Percentiles rank a stretch among this genome's conserved stretches.
Evolutionary conservation across 108 stramenopile genomes (phyloP).

Genomic region (Schizochytrium sp.): DNA sequence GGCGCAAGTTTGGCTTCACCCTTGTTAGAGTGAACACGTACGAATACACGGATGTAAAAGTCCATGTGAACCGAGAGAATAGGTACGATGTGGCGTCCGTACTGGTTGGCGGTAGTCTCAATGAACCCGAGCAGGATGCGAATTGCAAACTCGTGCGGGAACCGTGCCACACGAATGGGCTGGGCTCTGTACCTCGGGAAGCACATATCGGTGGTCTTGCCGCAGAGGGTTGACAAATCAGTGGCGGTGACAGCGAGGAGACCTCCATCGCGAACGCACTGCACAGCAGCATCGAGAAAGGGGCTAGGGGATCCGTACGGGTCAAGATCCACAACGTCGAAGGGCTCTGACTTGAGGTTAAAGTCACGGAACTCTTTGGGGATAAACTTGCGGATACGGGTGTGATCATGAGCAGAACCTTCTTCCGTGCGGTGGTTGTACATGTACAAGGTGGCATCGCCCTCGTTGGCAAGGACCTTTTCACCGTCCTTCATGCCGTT

Average conservation of each 20-base stretch:
- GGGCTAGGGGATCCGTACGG: constrained; percentile 98
- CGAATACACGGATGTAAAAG: constrained; percentile 97
- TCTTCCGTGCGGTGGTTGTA: constrained; percentile 34
- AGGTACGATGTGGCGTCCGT: constrained; percentile 89
- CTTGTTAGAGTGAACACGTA: constrained; percentile 90
- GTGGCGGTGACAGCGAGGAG: constrained; percentile 95
- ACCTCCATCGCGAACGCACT: constrained; percentile 89
- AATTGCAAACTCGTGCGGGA: constrained; percentile 94
- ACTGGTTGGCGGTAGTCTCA: constrained; percentile 84
- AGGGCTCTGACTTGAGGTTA: constrained; percentile 37
- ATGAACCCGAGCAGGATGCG: constrained; percentile 89
- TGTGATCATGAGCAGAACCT: background rate
- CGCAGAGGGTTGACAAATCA: constrained; percentile 95
- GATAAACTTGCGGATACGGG: background rate
- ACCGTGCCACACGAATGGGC: constrained; percentile 85
- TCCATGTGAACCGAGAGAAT: constrained; percentile 92
- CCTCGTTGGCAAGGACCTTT: constrained; percentile 77
- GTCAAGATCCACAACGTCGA: constrained; percentile 97
- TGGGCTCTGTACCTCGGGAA: constrained; percentile 90
- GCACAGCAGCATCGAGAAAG: constrained; percentile 94
- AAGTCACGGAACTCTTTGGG: background rate
- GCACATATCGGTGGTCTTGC: constrained; percentile 91
- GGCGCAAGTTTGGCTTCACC: constrained; percentile 76
- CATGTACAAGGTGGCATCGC: constrained; percentile 78
- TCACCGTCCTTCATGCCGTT: constrained; percentile 82